Percentiles rank a stretch among this genome's conserved stretches.
Conservation (phyloP, 129 eudicot genomes). For the Artemisia tridentata region DNA sequence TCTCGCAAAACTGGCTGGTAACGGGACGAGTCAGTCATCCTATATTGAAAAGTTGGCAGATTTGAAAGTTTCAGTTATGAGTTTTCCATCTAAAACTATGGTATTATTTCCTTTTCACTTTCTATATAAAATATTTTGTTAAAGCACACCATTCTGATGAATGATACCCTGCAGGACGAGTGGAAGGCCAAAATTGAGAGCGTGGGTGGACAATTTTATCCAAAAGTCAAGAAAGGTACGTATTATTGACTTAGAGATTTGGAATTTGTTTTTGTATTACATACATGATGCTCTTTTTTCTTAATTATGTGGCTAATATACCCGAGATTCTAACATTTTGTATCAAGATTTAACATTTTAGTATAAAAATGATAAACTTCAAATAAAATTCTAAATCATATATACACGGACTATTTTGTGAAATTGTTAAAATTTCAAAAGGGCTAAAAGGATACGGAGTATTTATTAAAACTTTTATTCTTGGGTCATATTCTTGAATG, state of each 20-base stretch:
- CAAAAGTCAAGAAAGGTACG: conserved; percentile 72
- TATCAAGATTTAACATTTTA: too few relatives aligned
- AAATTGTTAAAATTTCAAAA: too few relatives aligned
- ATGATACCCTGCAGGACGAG: conserved; percentile 40
- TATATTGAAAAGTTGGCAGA: conserved; percentile 60
- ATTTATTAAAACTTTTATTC: too few relatives aligned
- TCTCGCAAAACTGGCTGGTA: conserved; percentile 43
- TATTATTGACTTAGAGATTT: conserved; percentile 2
- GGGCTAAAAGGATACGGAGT: too few relatives aligned
- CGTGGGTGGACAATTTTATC: conserved; percentile 74
- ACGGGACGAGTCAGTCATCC: conserved; percentile 39
- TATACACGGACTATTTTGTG: too few relatives aligned
- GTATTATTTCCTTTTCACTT: conserved; percentile 28
- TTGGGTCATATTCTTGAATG: too few relatives aligned
- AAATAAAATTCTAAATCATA: too few relatives aligned
- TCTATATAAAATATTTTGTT: not conserved
- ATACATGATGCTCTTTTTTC: too few relatives aligned
- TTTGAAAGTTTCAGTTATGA: conserved; percentile 60
- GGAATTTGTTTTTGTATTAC: too few relatives aligned
- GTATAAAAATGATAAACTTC: too few relatives aligned
- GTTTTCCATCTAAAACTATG: conserved; percentile 46
- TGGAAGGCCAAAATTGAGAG: conserved; percentile 65
- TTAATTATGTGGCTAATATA: too few relatives aligned
- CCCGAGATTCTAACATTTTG: too few relatives aligned
- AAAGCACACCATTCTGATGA: conserved; percentile 2